These are phyloP conservation scores for Chaetomiaceae sp. DNA, from an alignment of 2,329 filamentous ascomycete genomes.

Conservation along the genomic window DNA sequence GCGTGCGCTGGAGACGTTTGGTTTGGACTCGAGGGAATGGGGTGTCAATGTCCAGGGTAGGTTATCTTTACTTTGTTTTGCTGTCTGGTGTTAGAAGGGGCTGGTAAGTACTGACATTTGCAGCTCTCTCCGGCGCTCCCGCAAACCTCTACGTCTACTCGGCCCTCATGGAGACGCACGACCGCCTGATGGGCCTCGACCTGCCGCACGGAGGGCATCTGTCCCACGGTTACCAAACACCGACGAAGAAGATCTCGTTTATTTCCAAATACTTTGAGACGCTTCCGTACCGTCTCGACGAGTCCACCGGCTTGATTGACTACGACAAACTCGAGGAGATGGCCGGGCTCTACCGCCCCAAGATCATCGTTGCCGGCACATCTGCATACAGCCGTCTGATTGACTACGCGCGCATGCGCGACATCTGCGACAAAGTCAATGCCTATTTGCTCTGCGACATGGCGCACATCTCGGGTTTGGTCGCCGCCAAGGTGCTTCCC, in stretches of 20 bases:
- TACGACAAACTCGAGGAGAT: constrained; percentile 87
- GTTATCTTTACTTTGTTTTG: constrained; percentile 28
- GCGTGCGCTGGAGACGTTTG: constrained; percentile 82
- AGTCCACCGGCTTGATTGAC: constrained; percentile 88
- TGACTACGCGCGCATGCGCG: constrained; percentile 88
- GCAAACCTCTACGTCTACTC: constrained; percentile 93
- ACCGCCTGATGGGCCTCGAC: constrained; percentile 94
- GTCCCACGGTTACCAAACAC: constrained; percentile 95
- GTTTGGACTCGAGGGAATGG: constrained; percentile 80
- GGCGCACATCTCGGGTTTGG: constrained; percentile 92
- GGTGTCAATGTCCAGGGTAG: constrained; percentile 91
- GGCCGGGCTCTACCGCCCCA: constrained; percentile 85
- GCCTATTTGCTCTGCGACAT: constrained; percentile 94
- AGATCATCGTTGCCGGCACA: constrained; percentile 90
- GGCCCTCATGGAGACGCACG: constrained; percentile 85
- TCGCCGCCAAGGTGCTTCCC: constrained; percentile 87
- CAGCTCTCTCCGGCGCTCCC: constrained; percentile 70
- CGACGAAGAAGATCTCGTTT: constrained; percentile 91
- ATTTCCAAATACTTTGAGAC: constrained; percentile 99
- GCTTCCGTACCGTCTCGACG: constrained; percentile 86
- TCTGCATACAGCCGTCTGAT: constrained; percentile 95
- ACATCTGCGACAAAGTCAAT: constrained; percentile 85
- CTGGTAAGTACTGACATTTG: constrained; percentile 12
- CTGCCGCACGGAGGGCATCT: constrained; percentile 94
- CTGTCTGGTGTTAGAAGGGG: too few species aligned